Base-by-base conservation (phyloP, 1,284 basidiomycete genomes). In the Mrakiaceae sp. region DNA sequence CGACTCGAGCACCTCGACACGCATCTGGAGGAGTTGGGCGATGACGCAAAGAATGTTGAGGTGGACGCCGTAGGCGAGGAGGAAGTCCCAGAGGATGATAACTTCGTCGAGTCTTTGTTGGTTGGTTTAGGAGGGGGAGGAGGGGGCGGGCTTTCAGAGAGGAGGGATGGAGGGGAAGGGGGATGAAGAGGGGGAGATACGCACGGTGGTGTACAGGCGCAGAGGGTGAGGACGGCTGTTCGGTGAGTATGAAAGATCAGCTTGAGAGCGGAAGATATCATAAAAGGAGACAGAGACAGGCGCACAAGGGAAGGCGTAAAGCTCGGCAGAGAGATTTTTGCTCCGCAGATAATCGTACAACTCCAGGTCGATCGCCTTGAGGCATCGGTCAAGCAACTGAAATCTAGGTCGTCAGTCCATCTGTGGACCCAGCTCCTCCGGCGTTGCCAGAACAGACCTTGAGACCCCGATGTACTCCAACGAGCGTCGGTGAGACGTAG, bases 281-380 rank as follows among this genome's bases (percentile, higher is more conserved):
- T 14, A 39, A 39, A 16, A 40, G 58, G 16, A 3, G 54, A 52
- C 16, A 47, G 14, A 52, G 10, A 27, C 10, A 39, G 49, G 80
- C 88, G 66, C 71, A 93, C 92, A 96, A 57, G 95, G 90, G 72
- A 98, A 98, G 0, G 94, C 95, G 75, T 98, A 98, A 48, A 98
- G 84, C 74, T 98, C 93, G 5, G 95, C 95, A n/a, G 87, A 88
- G n/a, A 98, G 83, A 69, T 94, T 94, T 74, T 94, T 95, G 50
- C 86, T 87, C 47, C 87, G 83, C 51, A 98, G 79, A 75, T 93
- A 82, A 11, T 80, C 79, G 72, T 83, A 95, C 14, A 98, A 80
- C 54, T 92, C 87, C 0, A 85, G 83, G 73, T 98, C 95, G 10
- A 96, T 87, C 56, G 91, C 87, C 72, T 90, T 86, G 39, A 98